Base-by-base conservation (phyloP, 306 rosid genomes). In the Sicyos baderoa region DNA sequence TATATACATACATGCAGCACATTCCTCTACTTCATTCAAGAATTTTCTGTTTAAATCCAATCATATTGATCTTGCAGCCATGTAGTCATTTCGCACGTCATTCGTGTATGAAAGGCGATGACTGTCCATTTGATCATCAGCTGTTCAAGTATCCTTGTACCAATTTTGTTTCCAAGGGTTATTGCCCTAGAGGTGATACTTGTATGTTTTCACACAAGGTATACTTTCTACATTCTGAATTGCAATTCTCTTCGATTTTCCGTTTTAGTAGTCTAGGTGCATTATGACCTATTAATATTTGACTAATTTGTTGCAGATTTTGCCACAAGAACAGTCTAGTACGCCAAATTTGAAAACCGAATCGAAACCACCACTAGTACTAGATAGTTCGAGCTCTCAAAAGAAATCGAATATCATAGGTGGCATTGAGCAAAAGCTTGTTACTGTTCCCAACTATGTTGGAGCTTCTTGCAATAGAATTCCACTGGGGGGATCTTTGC, bases 141-240 rank as follows among this genome's bases (percentile, higher is more conserved):
- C 91, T 92, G 67, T 87, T 86, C 51, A 92, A 86, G 76, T 89
- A 92, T 82, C 88, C 95, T 68, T 92, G 98, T 81, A 71, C 50
- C 68, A 84, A 83, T 44, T 80, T 87, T 78, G 81, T 56, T 27
- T 78, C 86, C 53, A 79, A 16, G 32, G 95, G 98, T 67, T 84
- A 58, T 74, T 92, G 98, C 82, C 18, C 21, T 78, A 87, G 92
- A 84, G 96, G 93, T 40, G 76, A 57, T 64, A 59, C 80, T 61
- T 89, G 98, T 75, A 11, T 89, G 84, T 87, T 87, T 77, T 86
- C 95, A 21, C 97, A 92, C 84, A 74, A 89, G 95, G 98, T 92
- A 86, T 61, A 35, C 62, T 54, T 61, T 74, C 66, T 53, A 64
- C 44, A 61, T 57, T 54, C 62, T 65, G 54, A 56, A 71, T 49